Percentiles rank a stretch among this genome's conserved stretches.
Conservation (phyloP, 2,329 filamentous ascomycete species). For the Fusarium lyarnte region DNA sequence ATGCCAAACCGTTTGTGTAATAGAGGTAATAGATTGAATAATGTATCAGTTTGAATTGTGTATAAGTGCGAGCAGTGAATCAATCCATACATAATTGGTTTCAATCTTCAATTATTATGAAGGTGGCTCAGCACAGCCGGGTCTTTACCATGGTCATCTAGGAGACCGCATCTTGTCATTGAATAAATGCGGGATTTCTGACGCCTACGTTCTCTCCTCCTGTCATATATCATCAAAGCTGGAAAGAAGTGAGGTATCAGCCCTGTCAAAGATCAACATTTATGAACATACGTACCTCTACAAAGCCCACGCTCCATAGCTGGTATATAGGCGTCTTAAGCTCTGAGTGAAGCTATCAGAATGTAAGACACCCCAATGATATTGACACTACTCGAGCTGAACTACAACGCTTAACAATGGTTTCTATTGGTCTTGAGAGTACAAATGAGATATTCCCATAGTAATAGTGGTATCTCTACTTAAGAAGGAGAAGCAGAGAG, state of each 20-base stretch:
- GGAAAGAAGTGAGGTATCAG: accelerated
- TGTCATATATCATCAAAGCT: accelerated
- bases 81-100: not conserved
- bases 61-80: too few relatives aligned
- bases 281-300: too few relatives aligned
- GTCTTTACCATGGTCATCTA: accelerated
- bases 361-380: accelerated
- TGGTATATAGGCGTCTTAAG: accelerated
- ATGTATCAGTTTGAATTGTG: too few relatives aligned
- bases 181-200: not conserved
- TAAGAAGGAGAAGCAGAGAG: accelerated
- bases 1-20: too few relatives aligned
- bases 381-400: not conserved
- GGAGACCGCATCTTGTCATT: too few relatives aligned
- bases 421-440: accelerated
- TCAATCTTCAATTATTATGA: accelerated
- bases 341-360: accelerated
- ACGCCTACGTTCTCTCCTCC: not conserved
- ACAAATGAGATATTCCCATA: not conserved
- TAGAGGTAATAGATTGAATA: too few relatives aligned
- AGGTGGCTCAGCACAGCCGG: accelerated
- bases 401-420: too few relatives aligned
- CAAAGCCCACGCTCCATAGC: not conserved
- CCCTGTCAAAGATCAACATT: accelerated
- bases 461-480: accelerated